These are phyloP conservation scores for Boletus semigastroideus DNA, from an alignment of 1,284 basidiomycete genomes.

Conservation along the genomic window DNA sequence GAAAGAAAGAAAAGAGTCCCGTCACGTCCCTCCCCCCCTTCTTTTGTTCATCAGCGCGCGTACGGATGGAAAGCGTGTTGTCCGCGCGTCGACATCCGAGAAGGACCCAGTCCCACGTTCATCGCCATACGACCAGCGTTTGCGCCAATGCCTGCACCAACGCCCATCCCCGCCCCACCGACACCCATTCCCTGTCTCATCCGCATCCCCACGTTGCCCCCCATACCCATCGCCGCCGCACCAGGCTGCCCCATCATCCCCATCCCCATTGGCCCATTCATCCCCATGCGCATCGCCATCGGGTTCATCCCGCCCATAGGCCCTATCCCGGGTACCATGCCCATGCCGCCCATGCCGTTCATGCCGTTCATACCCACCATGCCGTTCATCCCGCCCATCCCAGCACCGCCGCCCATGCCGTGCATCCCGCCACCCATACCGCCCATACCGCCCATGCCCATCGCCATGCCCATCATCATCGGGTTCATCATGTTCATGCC, in stretches of 20 bases:
- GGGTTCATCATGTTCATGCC: conserved; percentile 38
- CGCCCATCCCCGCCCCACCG: conserved; percentile 32
- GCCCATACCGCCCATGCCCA: conserved; percentile 40
- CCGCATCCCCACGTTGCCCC: conserved; percentile 33
- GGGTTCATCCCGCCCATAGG: conserved; percentile 36
- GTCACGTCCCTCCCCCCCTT: no score
- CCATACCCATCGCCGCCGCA: conserved; percentile 29
- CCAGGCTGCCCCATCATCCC: conserved; percentile 32
- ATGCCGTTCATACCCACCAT: conserved; percentile 29
- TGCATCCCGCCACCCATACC: not conserved
- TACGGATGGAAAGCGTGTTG: conserved; percentile 65
- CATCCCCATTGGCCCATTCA: conserved; percentile 37
- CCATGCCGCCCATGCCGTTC: conserved; percentile 39
- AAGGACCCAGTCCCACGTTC: conserved; percentile 52
- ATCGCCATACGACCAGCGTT: conserved; percentile 37
- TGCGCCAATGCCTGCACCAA: conserved; percentile 38
- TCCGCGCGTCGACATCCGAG: conserved; percentile 52
- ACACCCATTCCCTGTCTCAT: conserved; percentile 33
- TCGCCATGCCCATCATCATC: conserved; percentile 40
- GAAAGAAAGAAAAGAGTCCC: no score
- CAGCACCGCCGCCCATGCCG: not conserved
- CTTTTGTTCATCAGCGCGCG: conserved; percentile 38
- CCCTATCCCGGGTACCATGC: conserved; percentile 35
- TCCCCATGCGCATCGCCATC: conserved; percentile 37
- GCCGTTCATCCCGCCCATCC: conserved; percentile 33